Percentiles rank a stretch among this genome's conserved stretches.
phyloP scores from a whole-genome alignment of 2,329 filamentous ascomycete genomes.

The Ophiostoma tasmaniense region DNA sequence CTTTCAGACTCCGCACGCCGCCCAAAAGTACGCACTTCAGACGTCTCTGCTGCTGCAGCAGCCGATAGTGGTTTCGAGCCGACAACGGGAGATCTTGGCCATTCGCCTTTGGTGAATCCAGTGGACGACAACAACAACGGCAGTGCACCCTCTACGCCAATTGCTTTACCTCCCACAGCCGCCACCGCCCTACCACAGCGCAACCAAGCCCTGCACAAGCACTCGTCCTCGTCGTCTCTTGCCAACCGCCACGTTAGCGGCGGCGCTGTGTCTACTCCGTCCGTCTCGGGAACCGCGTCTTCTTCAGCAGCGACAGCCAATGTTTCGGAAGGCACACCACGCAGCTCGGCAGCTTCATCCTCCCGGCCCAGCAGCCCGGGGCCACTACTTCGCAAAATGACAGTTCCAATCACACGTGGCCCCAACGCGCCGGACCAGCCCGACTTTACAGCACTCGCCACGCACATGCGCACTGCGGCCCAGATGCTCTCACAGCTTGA shows the following conservation, averaged over 20 bases:
- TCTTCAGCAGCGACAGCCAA: constrained; percentile 57
- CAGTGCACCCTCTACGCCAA: background rate
- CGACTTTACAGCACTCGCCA: constrained; percentile 73
- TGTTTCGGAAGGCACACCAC: constrained; percentile 56
- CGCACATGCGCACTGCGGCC: constrained; percentile 79
- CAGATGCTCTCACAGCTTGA: constrained; percentile 82
- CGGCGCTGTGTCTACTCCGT: constrained; percentile 33
- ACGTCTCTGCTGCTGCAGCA: constrained; percentile 13
- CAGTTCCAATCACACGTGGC: constrained; percentile 46
- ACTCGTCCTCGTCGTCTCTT: constrained; percentile 13
- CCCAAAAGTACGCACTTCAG: constrained; percentile 12
- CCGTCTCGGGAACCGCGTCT: constrained; percentile 45
- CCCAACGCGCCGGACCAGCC: constrained; percentile 55
- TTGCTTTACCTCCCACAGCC: background rate
- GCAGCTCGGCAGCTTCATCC: constrained; percentile 59
- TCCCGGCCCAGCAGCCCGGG: constrained; percentile 61
- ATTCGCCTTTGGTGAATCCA: constrained; percentile 58
- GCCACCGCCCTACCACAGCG: constrained; percentile 14
- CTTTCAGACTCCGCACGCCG: constrained; percentile 56
- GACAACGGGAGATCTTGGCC: constrained; percentile 67
- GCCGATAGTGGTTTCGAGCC: constrained; percentile 75
- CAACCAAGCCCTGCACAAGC: background rate
- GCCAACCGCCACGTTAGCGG: constrained; percentile 13
- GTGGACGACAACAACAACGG: constrained; percentile 35
- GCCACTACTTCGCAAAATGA: constrained; percentile 47